A percentile compares a stretch with the other conserved stretches of the same genome.
These are phyloP conservation scores for Thermothielavioides terrestris DNA, from an alignment of 495 filamentous ascomycete genomes.

Conservation along the genomic window DNA sequence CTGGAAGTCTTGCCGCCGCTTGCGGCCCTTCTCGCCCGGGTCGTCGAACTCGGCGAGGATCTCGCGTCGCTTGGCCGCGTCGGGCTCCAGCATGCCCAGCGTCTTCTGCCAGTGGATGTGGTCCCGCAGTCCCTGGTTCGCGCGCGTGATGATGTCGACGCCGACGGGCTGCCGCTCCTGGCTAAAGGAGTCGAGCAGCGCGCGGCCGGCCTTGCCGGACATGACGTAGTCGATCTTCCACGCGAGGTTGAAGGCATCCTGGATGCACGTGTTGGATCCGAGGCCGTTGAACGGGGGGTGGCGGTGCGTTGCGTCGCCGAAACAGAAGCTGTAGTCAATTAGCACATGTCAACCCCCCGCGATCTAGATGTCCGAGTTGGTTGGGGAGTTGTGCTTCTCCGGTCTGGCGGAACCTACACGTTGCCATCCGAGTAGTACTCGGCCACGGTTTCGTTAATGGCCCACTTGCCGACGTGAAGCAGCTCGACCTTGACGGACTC, in stretches of 20 bases:
- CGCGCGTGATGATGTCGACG: slow-evolving; percentile 26
- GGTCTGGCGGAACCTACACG: slow-evolving; percentile 12
- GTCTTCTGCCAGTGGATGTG: slow-evolving; percentile 26
- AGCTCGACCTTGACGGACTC: slow-evolving; percentile 30
- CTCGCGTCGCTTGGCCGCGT: slow-evolving; percentile 15
- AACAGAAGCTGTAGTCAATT: slow-evolving; percentile 35
- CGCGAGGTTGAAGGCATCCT: slow-evolving; percentile 43
- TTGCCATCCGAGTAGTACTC: slow-evolving; percentile 34
- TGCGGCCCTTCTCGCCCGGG: slow-evolving; percentile 20
- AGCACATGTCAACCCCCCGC: no score
- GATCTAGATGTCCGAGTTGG: no score
- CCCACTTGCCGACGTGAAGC: slow-evolving; percentile 33
- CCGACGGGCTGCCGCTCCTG: slow-evolving; percentile 38
- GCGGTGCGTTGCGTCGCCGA: slow-evolving; percentile 42
- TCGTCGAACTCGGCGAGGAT: slow-evolving; percentile 24
- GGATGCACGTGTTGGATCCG: slow-evolving; percentile 42
- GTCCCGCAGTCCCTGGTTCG: slow-evolving; percentile 31
- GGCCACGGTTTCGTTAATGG: slow-evolving; percentile 36
- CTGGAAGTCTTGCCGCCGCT: slow-evolving; percentile 16
- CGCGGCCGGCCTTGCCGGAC: slow-evolving; percentile 21
- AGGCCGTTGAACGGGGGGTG: slow-evolving; percentile 42
- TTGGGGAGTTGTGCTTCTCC: no score
- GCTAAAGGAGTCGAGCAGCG: slow-evolving; percentile 29
- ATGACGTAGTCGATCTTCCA: slow-evolving; percentile 41
- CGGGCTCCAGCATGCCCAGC: slow-evolving; percentile 28